Evolutionary conservation across 495 filamentous ascomycete species (phyloP), one percentile per base, ranked within the genome.

Genomic region (Glarea lozoyensis): DNA sequence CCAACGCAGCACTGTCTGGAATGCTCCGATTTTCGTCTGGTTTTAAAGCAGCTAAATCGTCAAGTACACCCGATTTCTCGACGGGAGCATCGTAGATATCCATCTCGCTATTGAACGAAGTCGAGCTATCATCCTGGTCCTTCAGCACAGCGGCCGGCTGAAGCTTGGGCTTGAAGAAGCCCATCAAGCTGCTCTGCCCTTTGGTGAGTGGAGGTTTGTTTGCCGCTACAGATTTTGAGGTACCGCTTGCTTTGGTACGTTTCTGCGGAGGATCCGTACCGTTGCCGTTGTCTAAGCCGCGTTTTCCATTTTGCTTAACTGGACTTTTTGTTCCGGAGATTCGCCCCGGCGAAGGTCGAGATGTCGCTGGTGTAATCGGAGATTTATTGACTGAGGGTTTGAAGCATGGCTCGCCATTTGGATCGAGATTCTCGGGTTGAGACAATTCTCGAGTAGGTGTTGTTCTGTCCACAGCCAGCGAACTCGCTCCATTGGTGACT

Each of bases 151-250:
- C 45, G 4, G 27, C 37, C 3, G 47, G 20, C 25, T 51, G 22
- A 13, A 51, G 17, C 50, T 75, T 82, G 0, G 79, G 70, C 44
- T 81, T 81, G 65, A 94, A 94, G 64, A 96, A 96, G 5, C 86
- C 84, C 60, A 71, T 83, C 0, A 94, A 66, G 23, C 74, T 88
- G 53, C 81, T 78, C 58, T 95, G 88, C 1, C 81, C 78, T 36
- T 72, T 67, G 1, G 50, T 44, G 9, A 66, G 34, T 22, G 20
- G 46, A 1, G 40, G 40, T 47, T 68, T 71, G 3, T 45, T 34
- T 12, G 37, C 18, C 12, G 43, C 1, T 2, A 62, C 58, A 18
- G 53, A 40, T 37, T 72, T 66, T 29, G 46, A 40, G 15, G 21
- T 16, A 18, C 37, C 25, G 23, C 13, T 33, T 20, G 46, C 32